Evolutionary conservation across 768 basidiomycete species (phyloP), one percentile per base, ranked within the genome.

Genomic region (Lentinula guzmanii): DNA sequence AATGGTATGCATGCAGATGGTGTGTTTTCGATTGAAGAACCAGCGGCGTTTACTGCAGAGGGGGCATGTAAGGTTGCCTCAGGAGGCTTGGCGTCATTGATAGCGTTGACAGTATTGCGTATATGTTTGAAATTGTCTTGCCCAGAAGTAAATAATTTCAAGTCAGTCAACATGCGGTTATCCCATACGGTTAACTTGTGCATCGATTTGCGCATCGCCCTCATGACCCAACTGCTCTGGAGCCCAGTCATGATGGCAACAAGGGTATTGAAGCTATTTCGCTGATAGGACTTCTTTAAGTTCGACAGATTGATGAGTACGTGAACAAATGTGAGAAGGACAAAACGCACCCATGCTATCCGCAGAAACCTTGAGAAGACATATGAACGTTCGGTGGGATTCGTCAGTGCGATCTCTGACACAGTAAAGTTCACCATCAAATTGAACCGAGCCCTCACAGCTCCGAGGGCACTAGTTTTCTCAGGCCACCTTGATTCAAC

Each of bases 311-410:
- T 37, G 63, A 60, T 51, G 51, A 46, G n/a, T 37, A 61, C 2
- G 10, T 41, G 62, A 9, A 41, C 16, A 13, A 58, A 42, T 57
- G 10, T 48, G 2, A 28, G 41, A 16, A 41, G 42, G 64, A 51
- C 37, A 4, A 45, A 39, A 37, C 28, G 76, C 65, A 93, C 93
- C 80, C 86, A 93, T 42, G 94, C 94, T 60, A 96, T 76, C 45
- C 91, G 86, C 63, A 95, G 86, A 70, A 96, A 89, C 74, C 93
- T 95, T 61, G 76, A 77, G 53, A 91, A 82, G 18, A 97, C 74
- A 52, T 79, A 63, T 39, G 79, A 80, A 18, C 94, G 81, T 58
- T 91, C 86, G 58, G 72, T 72, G 5, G 86, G 86, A 8, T 81
- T 80, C 1, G 93, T 89, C 60, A 93, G 74, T 24, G 93, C 82